phyloP scores from a whole-genome alignment of 2,329 filamentous ascomycete species.

The Fusarium siculi region DNA sequence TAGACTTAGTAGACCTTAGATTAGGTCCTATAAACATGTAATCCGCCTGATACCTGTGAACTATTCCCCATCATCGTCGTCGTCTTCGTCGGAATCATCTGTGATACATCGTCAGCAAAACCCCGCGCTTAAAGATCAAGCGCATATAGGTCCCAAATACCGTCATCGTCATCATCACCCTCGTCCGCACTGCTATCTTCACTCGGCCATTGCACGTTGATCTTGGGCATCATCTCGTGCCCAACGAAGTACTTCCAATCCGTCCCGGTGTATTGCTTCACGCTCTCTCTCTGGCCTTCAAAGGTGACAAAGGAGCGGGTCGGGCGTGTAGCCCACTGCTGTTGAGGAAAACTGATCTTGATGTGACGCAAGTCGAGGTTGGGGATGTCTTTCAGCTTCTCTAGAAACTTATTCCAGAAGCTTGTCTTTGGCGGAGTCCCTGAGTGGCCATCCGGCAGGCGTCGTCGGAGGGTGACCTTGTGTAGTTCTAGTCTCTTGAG shows the following conservation, averaged over 20 bases:
- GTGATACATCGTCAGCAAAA: constrained; percentile 29
- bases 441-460: constrained; percentile 8
- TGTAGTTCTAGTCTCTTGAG: constrained; percentile 59
- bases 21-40: background rate
- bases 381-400: constrained; percentile 45
- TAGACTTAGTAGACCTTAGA: background rate
- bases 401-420: constrained; percentile 55
- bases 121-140: constrained; percentile 36
- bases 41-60: background rate
- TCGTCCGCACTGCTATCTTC: constrained; percentile 31
- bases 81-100: constrained; percentile 19
- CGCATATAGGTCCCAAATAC: constrained; percentile 46
- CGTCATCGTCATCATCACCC: constrained; percentile 34
- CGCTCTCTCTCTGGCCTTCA: background rate
- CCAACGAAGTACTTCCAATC: constrained; percentile 51
- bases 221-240: constrained; percentile 39
- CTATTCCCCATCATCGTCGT: constrained; percentile 3
- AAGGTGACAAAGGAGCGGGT: constrained; percentile 21
- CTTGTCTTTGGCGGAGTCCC: constrained; percentile 38
- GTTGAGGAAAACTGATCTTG: constrained; percentile 45
- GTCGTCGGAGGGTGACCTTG: constrained; percentile 50
- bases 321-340: constrained; percentile 37
- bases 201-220: constrained; percentile 20
- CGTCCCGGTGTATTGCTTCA: constrained; percentile 47
- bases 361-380: constrained; percentile 50